Evolutionary conservation across 345 rosid species (phyloP), one percentile per base, ranked within the genome.

Genomic region (Conringia planisiliqua): DNA sequence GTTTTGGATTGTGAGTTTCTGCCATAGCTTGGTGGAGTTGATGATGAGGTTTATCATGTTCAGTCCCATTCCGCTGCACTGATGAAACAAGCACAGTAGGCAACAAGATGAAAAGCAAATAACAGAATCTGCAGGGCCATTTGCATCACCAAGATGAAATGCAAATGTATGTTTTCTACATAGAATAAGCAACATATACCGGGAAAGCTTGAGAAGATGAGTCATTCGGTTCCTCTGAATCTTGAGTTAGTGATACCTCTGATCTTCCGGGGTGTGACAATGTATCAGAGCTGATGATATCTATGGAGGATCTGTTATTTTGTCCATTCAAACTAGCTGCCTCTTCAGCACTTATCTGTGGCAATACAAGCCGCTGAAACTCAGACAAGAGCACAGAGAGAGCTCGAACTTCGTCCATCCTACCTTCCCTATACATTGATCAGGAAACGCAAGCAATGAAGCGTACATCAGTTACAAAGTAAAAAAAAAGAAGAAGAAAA

Each of bases 1-100:
- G 77, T 76, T 80, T 85, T 62, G 84, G 82, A 78, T 72, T 85
- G 74, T 66, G 81, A 74, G 87, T 84, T 73, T 90, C 85, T 32
- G 59, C 72, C 81, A 87, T 82, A 69, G 83, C 85, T 80, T 77
- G 82, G 58, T 77, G 77, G 79, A 85, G 84, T 70, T 86, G 90
- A 78, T 84, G 81, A 63, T 50, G 78, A 42, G 84, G 79, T 54
- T 68, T 67, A 71, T 72, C 89, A 75, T 85, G 83, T 18, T 72
- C 56, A 57, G 66, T 80, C 61, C 74, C 82, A 29, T 85, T 90
- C 97, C 88, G 84, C 69, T 66, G 75, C 42, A 78, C 79, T 74
- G 82, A 80, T 7, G 59, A 58, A 38, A 59, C 68, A 78, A 55
- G 50, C 73, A 76, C 68, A 72, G 52, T 30, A 39, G 57, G 69